A percentile compares a stretch with the other conserved stretches of the same genome.
Conservation (phyloP, 441 rosid species). For the Geranium incanum region DNA sequence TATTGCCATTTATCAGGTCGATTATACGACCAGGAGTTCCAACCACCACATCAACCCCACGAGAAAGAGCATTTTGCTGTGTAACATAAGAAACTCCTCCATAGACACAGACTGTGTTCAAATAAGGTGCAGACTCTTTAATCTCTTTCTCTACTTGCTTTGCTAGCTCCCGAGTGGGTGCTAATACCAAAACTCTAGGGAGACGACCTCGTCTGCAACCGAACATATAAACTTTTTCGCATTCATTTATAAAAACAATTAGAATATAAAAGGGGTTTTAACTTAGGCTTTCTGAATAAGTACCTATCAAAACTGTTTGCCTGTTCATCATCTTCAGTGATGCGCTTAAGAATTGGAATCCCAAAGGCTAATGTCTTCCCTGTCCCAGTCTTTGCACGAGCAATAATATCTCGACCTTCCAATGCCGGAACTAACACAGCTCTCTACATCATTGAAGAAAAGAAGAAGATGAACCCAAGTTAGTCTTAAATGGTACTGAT, state of each 20-base stretch:
- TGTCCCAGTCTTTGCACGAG: conserved; percentile 98
- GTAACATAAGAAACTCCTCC: conserved; percentile 90
- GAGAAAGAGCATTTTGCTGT: conserved; percentile 73
- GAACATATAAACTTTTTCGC: conserved; percentile 20
- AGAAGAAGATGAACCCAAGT: background rate
- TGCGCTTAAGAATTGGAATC: conserved; percentile 72
- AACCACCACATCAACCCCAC: conserved; percentile 95
- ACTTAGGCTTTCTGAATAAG: background rate
- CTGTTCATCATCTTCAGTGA: conserved; percentile 51
- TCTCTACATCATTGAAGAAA: conserved; percentile 38
- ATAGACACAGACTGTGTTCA: conserved; percentile 83
- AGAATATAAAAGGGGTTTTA: conserved; percentile 5
- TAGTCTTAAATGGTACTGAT: background rate
- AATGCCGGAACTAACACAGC: conserved; percentile 85
- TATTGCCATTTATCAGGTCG: conserved; percentile 65
- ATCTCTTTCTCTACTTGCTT: conserved; percentile 97
- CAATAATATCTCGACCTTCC: conserved; percentile 82
- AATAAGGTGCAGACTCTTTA: conserved; percentile 76
- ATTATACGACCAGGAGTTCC: conserved; percentile 98
- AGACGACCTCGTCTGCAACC: conserved; percentile 55
- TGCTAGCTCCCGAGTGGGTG: conserved; percentile 89
- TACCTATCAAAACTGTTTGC: conserved; percentile 45
- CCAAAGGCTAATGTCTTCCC: conserved; percentile 98
- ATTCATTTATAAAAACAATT: conserved; percentile 1
- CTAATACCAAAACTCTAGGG: conserved; percentile 70